Percentiles rank a stretch among this genome's conserved stretches.
Conservation (phyloP, 371 early-diverging fungal species). For the Zychaea mexicana region DNA sequence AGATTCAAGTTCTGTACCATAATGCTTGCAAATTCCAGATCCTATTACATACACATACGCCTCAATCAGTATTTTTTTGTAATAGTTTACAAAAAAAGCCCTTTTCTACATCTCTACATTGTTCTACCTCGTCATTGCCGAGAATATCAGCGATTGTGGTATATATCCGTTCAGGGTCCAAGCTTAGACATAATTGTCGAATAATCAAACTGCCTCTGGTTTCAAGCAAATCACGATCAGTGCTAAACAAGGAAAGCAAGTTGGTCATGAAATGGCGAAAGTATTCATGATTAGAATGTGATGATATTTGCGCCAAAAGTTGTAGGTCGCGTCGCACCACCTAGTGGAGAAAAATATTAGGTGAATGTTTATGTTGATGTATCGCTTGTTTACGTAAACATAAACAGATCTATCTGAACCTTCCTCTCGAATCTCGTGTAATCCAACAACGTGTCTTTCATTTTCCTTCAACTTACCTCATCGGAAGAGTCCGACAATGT, state of each 20-base stretch:
- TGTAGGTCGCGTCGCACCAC: conserved; percentile 86
- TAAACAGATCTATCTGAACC: too few species aligned
- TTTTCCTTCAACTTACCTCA: too few species aligned
- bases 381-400: too few species aligned
- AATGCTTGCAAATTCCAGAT: conserved; percentile 84
- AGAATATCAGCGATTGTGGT: conserved; percentile 78
- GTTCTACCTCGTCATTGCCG: conserved; percentile 66
- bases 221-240: conserved; percentile 83
- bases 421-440: not conserved
- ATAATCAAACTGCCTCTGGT: conserved; percentile 85
- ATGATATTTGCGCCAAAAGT: conserved; percentile 88
- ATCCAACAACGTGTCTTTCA: too few species aligned
- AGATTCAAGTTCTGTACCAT: conserved; percentile 95
- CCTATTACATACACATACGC: conserved; percentile 28
- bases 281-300: conserved; percentile 74
- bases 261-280: conserved; percentile 80
- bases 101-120: not conserved
- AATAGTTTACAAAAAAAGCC: too few species aligned
- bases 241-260: conserved; percentile 79
- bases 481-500: conserved; percentile 90
- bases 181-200: conserved; percentile 82
- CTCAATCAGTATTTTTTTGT: too few species aligned
- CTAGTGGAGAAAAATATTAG: conserved; percentile 22
- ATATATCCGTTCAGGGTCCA: conserved; percentile 88
- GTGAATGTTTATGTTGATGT: too few species aligned